Evolutionary conservation across 148 eudicot species (phyloP).

Genomic region (Cornus kousa): DNA sequence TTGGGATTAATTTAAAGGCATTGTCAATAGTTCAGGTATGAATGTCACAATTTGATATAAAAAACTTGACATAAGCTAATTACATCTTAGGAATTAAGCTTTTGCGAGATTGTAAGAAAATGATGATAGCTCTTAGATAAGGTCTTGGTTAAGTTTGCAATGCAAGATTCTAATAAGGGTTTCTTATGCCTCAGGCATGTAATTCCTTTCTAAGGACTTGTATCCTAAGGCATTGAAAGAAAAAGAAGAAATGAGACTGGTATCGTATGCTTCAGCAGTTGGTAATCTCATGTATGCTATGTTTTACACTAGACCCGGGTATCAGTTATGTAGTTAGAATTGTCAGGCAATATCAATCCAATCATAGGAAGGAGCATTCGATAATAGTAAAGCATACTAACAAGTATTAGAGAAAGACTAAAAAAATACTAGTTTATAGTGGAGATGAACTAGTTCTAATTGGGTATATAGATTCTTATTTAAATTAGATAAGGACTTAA

Average conservation of each 20-base stretch:
- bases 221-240: not conserved
- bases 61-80: conserved; percentile 6
- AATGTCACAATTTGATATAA: conserved; percentile 2
- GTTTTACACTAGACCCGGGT: conserved; percentile 3
- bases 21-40: not conserved
- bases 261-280: not conserved
- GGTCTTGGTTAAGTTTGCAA: not conserved
- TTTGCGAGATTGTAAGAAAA: conserved; percentile 2
- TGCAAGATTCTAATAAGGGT: conserved; percentile 3
- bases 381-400: not conserved
- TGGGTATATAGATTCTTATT: conserved; percentile 4
- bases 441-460: not conserved
- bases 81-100: not conserved
- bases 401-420: conserved; percentile 3
- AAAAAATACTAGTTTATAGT: conserved; percentile 2
- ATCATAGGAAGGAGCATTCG: not conserved
- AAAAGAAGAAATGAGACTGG: not conserved
- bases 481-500: not conserved
- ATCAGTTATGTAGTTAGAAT: not conserved
- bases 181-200: not conserved
- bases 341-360: conserved; percentile 9
- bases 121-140: not conserved
- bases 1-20: not conserved
- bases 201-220: not conserved
- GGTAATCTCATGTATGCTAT: not conserved